Evolutionary conservation across 2,329 filamentous ascomycete species (phyloP).

Genomic region (Aspergillus transmontanensis): DNA sequence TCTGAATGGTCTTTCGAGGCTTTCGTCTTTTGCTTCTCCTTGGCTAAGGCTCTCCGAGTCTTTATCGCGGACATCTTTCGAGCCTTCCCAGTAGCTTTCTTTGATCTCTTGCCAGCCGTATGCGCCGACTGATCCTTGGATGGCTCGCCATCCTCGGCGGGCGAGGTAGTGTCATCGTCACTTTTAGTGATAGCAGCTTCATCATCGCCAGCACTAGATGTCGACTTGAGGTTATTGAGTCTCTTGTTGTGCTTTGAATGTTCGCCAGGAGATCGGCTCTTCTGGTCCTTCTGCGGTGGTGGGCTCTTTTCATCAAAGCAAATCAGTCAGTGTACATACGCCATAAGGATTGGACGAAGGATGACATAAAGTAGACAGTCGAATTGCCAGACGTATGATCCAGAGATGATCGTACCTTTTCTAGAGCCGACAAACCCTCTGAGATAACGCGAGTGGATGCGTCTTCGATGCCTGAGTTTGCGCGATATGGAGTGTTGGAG

Average conservation of each 20-base stretch:
- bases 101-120: not conserved
- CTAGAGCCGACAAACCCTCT: conserved; percentile 2
- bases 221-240: not conserved
- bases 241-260: not conserved
- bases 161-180: not conserved
- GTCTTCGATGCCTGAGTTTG: conserved; percentile 5
- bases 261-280: not conserved
- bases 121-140: not conserved
- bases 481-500: conserved; percentile 24
- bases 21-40: conserved; percentile 2
- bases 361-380: not conserved
- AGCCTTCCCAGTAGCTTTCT: not conserved
- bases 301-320: not conserved
- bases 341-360: not conserved
- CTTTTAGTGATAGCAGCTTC: not conserved
- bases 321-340: not conserved
- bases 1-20: not conserved
- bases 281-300: not conserved
- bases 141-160: not conserved
- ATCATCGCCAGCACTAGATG: not conserved
- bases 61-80: not conserved
- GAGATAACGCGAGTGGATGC: not conserved
- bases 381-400: not conserved
- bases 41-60: not conserved
- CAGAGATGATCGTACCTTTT: conserved; percentile 7